Base-by-base conservation (phyloP, 2,329 filamentous ascomycete species). In the Blastomyces silverae region DNA sequence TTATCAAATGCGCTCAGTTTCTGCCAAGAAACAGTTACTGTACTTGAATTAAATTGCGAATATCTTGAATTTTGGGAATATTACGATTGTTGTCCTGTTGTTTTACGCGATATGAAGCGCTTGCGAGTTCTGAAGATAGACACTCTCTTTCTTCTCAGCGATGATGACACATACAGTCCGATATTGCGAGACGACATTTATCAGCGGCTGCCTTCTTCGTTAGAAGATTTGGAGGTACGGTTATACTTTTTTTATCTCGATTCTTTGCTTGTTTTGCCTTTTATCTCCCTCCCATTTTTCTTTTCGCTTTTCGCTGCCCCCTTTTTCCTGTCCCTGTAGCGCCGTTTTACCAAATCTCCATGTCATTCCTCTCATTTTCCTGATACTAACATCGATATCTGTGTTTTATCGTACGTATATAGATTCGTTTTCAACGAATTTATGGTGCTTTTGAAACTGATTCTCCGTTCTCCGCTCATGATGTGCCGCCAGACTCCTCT, bases 191-290 rank as follows among this genome's bases (percentile, higher is more conserved):
- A 25, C n/a, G n/a, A 50, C 20, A 50, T 57, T 57, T 11, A 57
- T 17, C 6, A 20, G 17, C n/a, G 53, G 34, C 31, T 57, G 7
- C 53, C 53, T 7, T 13, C 53, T 37, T 57, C 53, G 2, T 57
- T 57, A 28, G 53, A 57, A 57, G 10, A 31, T 34, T 57, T 57
- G 34, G 34, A 57, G 53, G 53, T 57, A n/a, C 15, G n/a, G 48
- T 22, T 25, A 3, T 22, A 25, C 2, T 13, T 10, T 13, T 25
- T n/a, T 46, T n/a, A 48, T 48, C 46, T 44, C 42, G 5, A 53
- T 13, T 31, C 31, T 53, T 53, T 53, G 10, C 50, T 22, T 31
- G 13, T n/a, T 11, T 31, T 10, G 11, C 1, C n/a, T 53, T 31
- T 31, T 57, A 57, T 22, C 5, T 10, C 28, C 53, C 7, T 31